phyloP scores from a whole-genome alignment of 2,329 filamentous ascomycete genomes.

The Nannizzia gypsea region DNA sequence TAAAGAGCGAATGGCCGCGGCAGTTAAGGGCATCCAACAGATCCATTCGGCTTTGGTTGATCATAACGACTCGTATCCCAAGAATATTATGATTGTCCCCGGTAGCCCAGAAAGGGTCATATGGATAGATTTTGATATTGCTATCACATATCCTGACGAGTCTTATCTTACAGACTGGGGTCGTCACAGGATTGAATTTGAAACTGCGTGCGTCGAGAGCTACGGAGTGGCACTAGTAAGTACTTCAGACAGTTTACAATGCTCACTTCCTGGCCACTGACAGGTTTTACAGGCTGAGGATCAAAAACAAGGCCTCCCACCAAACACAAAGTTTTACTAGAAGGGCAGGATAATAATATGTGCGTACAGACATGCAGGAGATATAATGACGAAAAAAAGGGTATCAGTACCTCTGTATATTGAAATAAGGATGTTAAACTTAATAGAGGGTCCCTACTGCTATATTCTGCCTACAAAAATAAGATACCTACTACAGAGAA shows the following conservation, averaged over 20 bases:
- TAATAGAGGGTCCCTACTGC: no score
- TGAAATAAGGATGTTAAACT: no score
- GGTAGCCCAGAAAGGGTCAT: constrained; percentile 12
- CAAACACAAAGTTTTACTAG: no score
- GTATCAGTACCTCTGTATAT: no score
- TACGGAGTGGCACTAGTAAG: constrained; percentile 11
- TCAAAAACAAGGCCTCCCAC: no score
- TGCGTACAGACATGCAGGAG: no score
- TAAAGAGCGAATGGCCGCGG: constrained; percentile 4
- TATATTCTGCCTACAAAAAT: no score
- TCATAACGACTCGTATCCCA: constrained; percentile 15
- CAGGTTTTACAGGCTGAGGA: no score
- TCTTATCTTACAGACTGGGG: constrained; percentile 10
- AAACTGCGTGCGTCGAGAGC: constrained; percentile 6
- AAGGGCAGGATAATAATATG: no score
- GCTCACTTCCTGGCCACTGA: no score
- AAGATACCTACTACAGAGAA: no score
- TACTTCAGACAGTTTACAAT: not conserved
- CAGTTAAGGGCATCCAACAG: constrained; percentile 10
- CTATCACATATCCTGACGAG: constrained; percentile 12
- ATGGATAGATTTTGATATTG: constrained; percentile 15
- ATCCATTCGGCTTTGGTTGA: constrained; percentile 13
- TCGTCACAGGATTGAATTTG: constrained; percentile 9
- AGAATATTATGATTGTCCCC: constrained; percentile 14
- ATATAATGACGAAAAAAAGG: no score